These are phyloP conservation scores for Abrus precatorius DNA, from an alignment of 306 rosid species.

Conservation along the genomic window DNA sequence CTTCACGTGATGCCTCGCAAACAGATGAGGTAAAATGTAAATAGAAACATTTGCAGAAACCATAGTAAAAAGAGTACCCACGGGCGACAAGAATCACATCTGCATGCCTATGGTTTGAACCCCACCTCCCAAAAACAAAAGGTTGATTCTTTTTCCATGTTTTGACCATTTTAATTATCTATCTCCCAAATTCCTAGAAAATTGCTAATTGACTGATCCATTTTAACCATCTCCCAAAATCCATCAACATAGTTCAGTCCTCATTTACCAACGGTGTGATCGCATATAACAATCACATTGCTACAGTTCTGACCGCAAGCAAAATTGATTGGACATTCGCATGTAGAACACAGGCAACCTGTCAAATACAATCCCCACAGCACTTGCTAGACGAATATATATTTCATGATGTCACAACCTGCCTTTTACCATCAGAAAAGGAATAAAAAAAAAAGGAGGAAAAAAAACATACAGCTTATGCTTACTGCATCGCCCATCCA, in stretches of 20 bases:
- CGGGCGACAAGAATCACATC: too few species aligned
- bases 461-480: not conserved
- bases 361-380: slow-evolving; percentile 3
- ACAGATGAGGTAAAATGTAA: too few species aligned
- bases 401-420: not conserved
- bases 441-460: not conserved
- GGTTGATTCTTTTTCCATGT: too few species aligned
- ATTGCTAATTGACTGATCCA: not conserved
- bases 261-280: slow-evolving; percentile 7
- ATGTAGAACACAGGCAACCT: not conserved
- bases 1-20: too few species aligned
- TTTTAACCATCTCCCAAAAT: slow-evolving; percentile 5
- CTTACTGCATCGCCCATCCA: slow-evolving; percentile 38
- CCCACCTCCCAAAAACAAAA: too few species aligned
- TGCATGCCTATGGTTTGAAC: too few species aligned
- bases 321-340: not conserved
- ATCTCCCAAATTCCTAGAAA: not conserved
- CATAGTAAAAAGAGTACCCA: too few species aligned
- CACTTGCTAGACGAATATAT: not conserved
- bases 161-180: not conserved
- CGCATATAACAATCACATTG: not conserved
- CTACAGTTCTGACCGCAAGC: not conserved
- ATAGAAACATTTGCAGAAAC: too few species aligned
- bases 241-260: not conserved
- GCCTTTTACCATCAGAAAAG: not conserved